Evolutionary conservation across 106 monocot genomes (phyloP).

Genomic region (Dendrobium chrysotoxum): DNA sequence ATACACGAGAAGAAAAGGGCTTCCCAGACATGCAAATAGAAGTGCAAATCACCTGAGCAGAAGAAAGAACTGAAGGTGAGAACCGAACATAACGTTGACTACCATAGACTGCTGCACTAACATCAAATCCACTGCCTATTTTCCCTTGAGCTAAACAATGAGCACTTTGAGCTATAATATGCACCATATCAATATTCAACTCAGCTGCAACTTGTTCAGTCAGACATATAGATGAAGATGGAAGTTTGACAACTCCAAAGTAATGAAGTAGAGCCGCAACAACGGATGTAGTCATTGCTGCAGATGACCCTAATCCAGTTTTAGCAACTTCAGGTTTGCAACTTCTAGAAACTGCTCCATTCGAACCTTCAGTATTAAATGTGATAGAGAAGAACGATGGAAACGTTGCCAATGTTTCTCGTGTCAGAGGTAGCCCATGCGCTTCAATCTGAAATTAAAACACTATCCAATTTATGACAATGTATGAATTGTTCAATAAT

Average conservation of each 20-base stretch:
- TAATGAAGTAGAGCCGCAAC: constrained; percentile 88
- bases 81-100: constrained; percentile 89
- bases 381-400: constrained; percentile 81
- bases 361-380: constrained; percentile 44
- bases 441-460: constrained; percentile 61
- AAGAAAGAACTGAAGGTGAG: constrained; percentile 81
- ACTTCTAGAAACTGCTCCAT: constrained; percentile 29
- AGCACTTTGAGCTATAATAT: constrained; percentile 86
- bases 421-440: constrained; percentile 48
- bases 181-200: constrained; percentile 72
- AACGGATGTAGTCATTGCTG: constrained; percentile 97
- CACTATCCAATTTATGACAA: not conserved
- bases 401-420: constrained; percentile 55
- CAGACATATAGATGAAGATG: constrained; percentile 15
- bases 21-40: not conserved
- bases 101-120: constrained; percentile 97
- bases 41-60: constrained; percentile 53
- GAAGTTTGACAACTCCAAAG: constrained; percentile 71
- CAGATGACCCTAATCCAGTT: constrained; percentile 96
- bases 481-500: constrained; percentile 1
- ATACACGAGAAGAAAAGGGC: not conserved
- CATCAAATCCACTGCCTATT: constrained; percentile 97
- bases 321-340: constrained; percentile 97
- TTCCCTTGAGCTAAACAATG: constrained; percentile 99
- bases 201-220: constrained; percentile 11